Evolutionary conservation across 805 yeast species (phyloP).

Genomic region (Wickerhamiella occidentalis): DNA sequence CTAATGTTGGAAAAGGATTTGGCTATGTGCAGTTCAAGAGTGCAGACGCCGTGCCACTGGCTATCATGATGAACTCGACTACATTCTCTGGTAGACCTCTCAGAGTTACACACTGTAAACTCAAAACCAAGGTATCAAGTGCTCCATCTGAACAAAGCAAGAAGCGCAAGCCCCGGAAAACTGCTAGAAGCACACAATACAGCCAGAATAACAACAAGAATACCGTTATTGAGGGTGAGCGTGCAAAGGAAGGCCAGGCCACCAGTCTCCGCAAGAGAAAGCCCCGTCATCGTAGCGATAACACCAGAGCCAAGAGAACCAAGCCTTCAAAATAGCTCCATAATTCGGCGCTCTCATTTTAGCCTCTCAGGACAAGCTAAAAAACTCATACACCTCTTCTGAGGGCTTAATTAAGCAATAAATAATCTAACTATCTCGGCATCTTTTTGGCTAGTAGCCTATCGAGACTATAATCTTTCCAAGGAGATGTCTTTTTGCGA

Average conservation of each 20-base stretch:
- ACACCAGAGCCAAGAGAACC: conserved; percentile 6
- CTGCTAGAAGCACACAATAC: background rate
- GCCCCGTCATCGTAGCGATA: conserved; percentile 15
- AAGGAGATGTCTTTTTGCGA: conserved; percentile 13
- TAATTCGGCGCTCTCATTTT: too few relatives aligned
- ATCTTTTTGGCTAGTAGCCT: conserved; percentile 1
- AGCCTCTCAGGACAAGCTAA: too few relatives aligned
- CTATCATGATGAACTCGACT: conserved; percentile 64
- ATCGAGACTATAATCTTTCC: conserved; percentile 18
- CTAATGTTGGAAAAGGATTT: conserved; percentile 94
- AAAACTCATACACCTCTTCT: background rate
- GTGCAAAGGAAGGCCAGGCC: conserved; percentile 21
- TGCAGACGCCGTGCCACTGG: conserved; percentile 61
- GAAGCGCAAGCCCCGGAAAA: background rate
- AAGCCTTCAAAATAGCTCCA: background rate
- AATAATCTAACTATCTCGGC: background rate
- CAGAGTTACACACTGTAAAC: conserved; percentile 61
- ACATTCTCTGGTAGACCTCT: conserved; percentile 46
- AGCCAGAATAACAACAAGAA: background rate
- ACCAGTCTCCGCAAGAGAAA: conserved; percentile 17
- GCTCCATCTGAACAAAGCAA: background rate
- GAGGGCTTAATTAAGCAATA: background rate
- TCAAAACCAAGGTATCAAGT: conserved; percentile 2
- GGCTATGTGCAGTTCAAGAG: conserved; percentile 82
- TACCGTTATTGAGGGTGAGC: conserved; percentile 25